These are phyloP conservation scores for Entomortierella lignicola DNA, from an alignment of 192 early-diverging fungal genomes.

Conservation along the genomic window DNA sequence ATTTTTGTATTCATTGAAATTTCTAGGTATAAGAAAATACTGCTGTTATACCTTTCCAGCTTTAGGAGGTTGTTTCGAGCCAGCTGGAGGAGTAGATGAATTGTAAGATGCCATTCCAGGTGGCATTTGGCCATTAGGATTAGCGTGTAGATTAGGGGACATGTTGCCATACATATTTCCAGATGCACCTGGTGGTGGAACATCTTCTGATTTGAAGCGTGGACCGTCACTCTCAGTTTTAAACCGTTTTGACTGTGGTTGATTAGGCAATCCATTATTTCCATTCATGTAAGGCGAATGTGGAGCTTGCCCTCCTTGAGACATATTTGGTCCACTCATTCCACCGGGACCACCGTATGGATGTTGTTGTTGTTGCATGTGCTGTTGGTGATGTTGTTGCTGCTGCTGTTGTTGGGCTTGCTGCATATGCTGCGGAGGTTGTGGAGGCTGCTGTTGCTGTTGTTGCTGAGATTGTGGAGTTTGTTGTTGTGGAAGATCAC, in stretches of 20 bases:
- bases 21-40: not conserved
- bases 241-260: constrained; percentile 51
- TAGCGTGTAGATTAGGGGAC: constrained; percentile 57
- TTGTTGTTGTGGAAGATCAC: constrained; percentile 50
- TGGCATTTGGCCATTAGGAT: constrained; percentile 58
- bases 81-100: constrained; percentile 23
- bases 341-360: constrained; percentile 26
- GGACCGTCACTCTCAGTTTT: constrained; percentile 48
- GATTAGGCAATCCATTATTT: constrained; percentile 46
- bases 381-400: constrained; percentile 32
- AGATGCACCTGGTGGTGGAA: constrained; percentile 43
- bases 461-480: constrained; percentile 18
- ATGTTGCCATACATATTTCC: constrained; percentile 47
- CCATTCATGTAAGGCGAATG: constrained; percentile 59
- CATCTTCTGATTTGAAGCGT: constrained; percentile 49
- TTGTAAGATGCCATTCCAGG: constrained; percentile 54
- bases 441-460: too few species aligned
- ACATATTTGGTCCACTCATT: constrained; percentile 50
- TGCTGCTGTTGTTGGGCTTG: constrained; percentile 38
- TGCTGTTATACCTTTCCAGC: constrained; percentile 17
- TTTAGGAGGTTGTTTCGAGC: constrained; percentile 29
- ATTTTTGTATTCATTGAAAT: not conserved
- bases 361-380: constrained; percentile 43
- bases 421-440: constrained; percentile 20
- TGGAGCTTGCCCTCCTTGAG: constrained; percentile 36